phyloP scores from a whole-genome alignment of 495 filamentous ascomycete species.

The Aspergillus mulundensis region DNA sequence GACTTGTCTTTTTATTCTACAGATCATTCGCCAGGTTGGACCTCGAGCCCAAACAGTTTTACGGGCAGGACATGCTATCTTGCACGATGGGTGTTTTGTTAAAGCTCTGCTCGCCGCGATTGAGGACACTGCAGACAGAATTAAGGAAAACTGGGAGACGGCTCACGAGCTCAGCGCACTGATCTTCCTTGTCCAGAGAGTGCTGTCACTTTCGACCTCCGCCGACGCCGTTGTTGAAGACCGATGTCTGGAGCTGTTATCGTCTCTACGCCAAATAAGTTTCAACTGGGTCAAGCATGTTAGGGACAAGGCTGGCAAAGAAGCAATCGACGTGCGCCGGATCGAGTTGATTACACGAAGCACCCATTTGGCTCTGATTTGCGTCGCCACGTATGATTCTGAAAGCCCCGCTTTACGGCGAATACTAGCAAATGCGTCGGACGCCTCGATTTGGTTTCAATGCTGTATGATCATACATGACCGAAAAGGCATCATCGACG shows the following conservation, averaged over 20 bases:
- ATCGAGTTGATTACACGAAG: slow-evolving; percentile 22
- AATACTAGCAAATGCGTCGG: slow-evolving; percentile 12
- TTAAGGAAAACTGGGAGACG: slow-evolving; percentile 50
- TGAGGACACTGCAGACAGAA: slow-evolving; percentile 16
- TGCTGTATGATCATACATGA: slow-evolving; percentile 39
- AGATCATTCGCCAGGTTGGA: slow-evolving; percentile 49
- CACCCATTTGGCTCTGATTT: slow-evolving; percentile 32
- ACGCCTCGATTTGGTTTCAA: slow-evolving; percentile 34
- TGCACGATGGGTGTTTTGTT: slow-evolving; percentile 25
- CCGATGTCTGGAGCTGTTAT: slow-evolving; percentile 6
- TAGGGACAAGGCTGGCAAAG: slow-evolving; percentile 6
- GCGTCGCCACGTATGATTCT: slow-evolving; percentile 33
- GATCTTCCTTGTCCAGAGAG: slow-evolving; percentile 27
- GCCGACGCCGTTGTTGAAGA: slow-evolving; percentile 2
- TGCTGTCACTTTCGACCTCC: slow-evolving; percentile 32
- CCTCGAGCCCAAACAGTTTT: slow-evolving; percentile 15
- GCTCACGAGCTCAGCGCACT: slow-evolving; percentile 34
- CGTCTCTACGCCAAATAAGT: slow-evolving; percentile 7
- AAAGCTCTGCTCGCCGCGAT: slow-evolving; percentile 21
- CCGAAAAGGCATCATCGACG: slow-evolving; percentile 10
- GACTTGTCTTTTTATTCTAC: slow-evolving; percentile 43
- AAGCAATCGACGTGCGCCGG: slow-evolving; percentile 14
- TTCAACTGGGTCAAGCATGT: slow-evolving; percentile 17
- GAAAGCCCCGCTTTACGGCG: slow-evolving; percentile 13
- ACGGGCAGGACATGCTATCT: slow-evolving; percentile 25